Conservation (phyloP, 2,329 filamentous ascomycete genomes). For the Endocalyx cinctus region DNA sequence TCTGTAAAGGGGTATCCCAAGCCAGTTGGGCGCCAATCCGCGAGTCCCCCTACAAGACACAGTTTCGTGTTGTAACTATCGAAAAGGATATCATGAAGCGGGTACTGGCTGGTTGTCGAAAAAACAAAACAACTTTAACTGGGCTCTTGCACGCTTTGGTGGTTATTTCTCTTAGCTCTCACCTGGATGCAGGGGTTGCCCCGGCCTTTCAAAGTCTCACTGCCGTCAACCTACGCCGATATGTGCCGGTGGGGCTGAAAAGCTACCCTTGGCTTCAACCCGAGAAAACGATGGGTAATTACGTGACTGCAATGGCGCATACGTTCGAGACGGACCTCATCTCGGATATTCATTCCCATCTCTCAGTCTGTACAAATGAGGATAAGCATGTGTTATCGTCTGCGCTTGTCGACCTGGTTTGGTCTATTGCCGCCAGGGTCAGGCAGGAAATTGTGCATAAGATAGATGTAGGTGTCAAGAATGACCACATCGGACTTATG, state of each 20-base stretch:
- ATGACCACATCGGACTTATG: too few species aligned
- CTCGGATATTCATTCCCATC: conserved; percentile 7
- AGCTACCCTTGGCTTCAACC: conserved; percentile 6
- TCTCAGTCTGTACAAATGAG: background rate
- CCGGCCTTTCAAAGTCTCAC: conserved; percentile 11
- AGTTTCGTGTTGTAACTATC: conserved; percentile 9
- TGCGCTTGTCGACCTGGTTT: too few species aligned
- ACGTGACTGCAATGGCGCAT: conserved; percentile 14
- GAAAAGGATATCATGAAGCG: conserved; percentile 1
- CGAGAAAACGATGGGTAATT: conserved; percentile 14
- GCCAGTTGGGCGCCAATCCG: conserved; percentile 10
- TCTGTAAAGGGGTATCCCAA: too few species aligned
- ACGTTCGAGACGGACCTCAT: conserved; percentile 12
- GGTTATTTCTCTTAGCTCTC: conserved; percentile 7
- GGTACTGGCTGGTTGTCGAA: conserved; percentile 7
- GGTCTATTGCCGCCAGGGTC: too few species aligned
- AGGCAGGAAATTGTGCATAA: too few species aligned
- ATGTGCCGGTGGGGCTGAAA: conserved; percentile 8
- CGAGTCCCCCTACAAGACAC: conserved; percentile 10
- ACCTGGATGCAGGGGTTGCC: conserved; percentile 5
- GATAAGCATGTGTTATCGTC: too few species aligned
- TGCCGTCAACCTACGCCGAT: conserved; percentile 13
- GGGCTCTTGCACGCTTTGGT: conserved; percentile 13
- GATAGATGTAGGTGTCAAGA: too few species aligned
- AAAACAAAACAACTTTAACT: conserved; percentile 15